A percentile compares a stretch with the other conserved stretches of the same genome.
These are phyloP conservation scores for Gynandropsis gynandra DNA, from an alignment of 345 rosid species.

Conservation along the genomic window DNA sequence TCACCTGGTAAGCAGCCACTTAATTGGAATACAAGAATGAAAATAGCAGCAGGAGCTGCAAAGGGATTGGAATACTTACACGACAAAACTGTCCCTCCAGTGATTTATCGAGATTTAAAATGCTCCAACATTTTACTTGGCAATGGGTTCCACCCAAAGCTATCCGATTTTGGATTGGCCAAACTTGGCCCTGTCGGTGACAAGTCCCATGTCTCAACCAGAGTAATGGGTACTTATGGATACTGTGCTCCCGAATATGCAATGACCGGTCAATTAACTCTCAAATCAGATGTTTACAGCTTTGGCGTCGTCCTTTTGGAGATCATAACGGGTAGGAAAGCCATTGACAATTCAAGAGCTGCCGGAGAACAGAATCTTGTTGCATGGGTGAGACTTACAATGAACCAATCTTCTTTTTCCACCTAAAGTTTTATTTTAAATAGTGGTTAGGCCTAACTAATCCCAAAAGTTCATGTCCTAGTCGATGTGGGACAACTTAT, in stretches of 20 bases:
- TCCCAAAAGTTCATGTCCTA: no score
- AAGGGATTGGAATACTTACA: constrained; percentile 78
- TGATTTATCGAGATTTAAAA: constrained; percentile 76
- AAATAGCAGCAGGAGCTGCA: constrained; percentile 87
- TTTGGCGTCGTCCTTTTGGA: constrained; percentile 87
- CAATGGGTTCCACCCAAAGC: constrained; percentile 67
- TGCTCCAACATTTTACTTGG: constrained; percentile 81
- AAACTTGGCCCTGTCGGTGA: constrained; percentile 91
- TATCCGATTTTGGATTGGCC: constrained; percentile 90
- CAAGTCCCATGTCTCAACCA: constrained; percentile 80
- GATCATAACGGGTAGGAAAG: constrained; percentile 81
- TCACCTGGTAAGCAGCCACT: constrained; percentile 57
- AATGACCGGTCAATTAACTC: constrained; percentile 84
- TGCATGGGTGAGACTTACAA: constrained; percentile 59
- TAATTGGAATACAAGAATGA: constrained; percentile 89
- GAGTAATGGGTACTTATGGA: constrained; percentile 94
- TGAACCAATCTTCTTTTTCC: constrained; percentile 2
- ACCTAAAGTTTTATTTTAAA: neutral
- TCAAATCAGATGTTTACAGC: constrained; percentile 85
- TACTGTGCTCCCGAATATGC: constrained; percentile 93
- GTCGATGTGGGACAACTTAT: no score
- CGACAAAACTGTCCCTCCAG: constrained; percentile 75
- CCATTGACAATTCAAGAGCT: constrained; percentile 60
- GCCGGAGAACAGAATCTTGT: constrained; percentile 75
- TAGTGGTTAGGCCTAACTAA: no score